Percentiles rank a stretch among this genome's conserved stretches.
Evolutionary conservation across 2,329 filamentous ascomycete genomes (phyloP).

Genomic region (Phaeophleospora eucalypticola): DNA sequence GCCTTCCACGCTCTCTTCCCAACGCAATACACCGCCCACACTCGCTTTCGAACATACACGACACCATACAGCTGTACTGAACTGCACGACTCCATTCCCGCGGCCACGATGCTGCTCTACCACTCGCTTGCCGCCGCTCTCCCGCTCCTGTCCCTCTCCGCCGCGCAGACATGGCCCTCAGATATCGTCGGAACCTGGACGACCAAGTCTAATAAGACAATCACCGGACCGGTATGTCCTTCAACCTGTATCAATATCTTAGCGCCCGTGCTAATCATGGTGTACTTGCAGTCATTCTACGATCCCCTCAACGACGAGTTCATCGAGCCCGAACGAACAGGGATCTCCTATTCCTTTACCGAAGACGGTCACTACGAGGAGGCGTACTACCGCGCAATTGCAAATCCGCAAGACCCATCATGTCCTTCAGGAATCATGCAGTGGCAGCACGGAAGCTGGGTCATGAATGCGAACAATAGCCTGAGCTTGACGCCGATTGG

Average conservation of each 20-base stretch:
- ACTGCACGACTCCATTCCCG: conserved; percentile 1
- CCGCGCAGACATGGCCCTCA: conserved; percentile 20
- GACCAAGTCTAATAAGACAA: conserved; percentile 64
- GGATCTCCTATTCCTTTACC: conserved; percentile 72
- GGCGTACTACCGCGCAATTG: conserved; percentile 64
- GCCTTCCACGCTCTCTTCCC: neutral
- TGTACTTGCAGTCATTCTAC: conserved; percentile 59
- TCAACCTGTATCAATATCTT: neutral
- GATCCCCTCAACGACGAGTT: conserved; percentile 62
- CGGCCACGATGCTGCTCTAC: conserved; percentile 27
- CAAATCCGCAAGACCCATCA: conserved; percentile 56
- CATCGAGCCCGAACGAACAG: conserved; percentile 62
- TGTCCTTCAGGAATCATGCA: conserved; percentile 65
- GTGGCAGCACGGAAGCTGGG: conserved; percentile 67
- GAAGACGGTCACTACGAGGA: conserved; percentile 64
- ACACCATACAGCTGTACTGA: conserved; percentile 4
- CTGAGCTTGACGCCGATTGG: conserved; percentile 58
- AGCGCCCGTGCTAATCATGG: neutral
- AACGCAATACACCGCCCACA: neutral
- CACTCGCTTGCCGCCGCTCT: conserved; percentile 26
- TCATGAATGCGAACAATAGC: conserved; percentile 54
- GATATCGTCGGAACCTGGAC: conserved; percentile 67
- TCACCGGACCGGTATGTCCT: conserved; percentile 62
- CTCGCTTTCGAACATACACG: neutral
- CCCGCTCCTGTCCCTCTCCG: conserved; percentile 19